Evolutionary conservation across 108 stramenopile species (phyloP).

Genomic region (Chaetoceros tenuissimus): DNA sequence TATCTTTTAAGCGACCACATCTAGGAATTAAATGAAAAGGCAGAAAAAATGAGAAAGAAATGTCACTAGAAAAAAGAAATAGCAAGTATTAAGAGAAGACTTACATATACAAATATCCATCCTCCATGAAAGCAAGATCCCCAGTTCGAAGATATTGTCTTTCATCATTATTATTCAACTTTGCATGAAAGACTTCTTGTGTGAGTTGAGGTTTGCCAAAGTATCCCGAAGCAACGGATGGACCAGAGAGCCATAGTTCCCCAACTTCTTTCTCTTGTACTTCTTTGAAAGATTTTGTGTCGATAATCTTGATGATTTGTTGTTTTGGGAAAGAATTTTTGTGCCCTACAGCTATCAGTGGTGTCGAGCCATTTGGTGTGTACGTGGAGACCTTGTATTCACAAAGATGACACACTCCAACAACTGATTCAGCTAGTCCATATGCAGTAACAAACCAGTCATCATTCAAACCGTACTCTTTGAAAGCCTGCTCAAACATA

Average conservation of each 20-base stretch:
- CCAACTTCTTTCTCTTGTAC: too few relatives aligned
- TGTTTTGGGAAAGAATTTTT: constrained; percentile 50
- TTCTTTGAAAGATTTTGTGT: too few relatives aligned
- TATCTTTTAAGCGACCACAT: background rate
- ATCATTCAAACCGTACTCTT: constrained; percentile 13
- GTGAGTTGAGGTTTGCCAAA: background rate
- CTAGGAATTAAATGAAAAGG: too few relatives aligned
- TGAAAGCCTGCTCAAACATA: constrained; percentile 25
- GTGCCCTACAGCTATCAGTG: constrained; percentile 77
- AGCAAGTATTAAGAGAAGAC: background rate
- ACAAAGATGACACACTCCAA: too few relatives aligned
- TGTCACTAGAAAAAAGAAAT: background rate
- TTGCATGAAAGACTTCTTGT: background rate
- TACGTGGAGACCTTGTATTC: constrained; percentile 6
- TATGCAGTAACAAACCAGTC: background rate
- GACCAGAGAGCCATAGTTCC: background rate
- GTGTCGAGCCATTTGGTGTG: constrained; percentile 7
- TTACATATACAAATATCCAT: background rate
- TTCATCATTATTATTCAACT: background rate
- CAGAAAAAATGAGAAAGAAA: too few relatives aligned
- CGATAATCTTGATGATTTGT: constrained; percentile 67
- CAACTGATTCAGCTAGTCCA: too few relatives aligned
- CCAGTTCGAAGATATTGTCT: background rate
- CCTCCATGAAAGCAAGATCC: background rate
- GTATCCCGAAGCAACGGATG: background rate